phyloP scores from a whole-genome alignment of 495 filamentous ascomycete species.

The Neurospora sp. region DNA sequence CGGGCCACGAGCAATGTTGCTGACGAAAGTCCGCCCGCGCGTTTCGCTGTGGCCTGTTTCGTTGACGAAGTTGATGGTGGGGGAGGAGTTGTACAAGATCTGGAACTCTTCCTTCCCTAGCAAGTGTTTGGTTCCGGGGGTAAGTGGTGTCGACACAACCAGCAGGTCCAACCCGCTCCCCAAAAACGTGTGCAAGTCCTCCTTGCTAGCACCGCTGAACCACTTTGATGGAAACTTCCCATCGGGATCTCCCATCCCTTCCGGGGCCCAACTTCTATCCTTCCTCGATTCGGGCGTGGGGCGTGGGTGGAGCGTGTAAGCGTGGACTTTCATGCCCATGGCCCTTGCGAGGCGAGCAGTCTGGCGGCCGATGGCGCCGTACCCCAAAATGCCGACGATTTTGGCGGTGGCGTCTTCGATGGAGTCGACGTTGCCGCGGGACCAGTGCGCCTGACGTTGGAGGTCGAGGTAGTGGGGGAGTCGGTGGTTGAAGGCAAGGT shows the following conservation, averaged over 20 bases:
- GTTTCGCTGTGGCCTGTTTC: neutral
- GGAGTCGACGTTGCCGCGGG: slow-evolving; percentile 17
- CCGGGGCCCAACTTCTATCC: slow-evolving; percentile 60
- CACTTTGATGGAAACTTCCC: slow-evolving; percentile 64
- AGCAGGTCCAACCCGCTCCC: slow-evolving; percentile 61
- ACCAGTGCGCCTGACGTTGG: slow-evolving; percentile 42
- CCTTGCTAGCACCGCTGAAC: slow-evolving; percentile 57
- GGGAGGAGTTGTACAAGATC: slow-evolving; percentile 32
- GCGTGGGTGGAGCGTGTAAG: slow-evolving; percentile 68
- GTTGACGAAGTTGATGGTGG: neutral
- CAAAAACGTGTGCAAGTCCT: slow-evolving; percentile 56
- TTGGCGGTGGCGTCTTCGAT: slow-evolving; percentile 35
- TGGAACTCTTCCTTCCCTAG: slow-evolving; percentile 56
- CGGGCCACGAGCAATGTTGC: slow-evolving; percentile 64
- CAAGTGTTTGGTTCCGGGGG: slow-evolving; percentile 54
- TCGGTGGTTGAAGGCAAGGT: slow-evolving; percentile 37
- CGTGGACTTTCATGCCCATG: slow-evolving; percentile 72
- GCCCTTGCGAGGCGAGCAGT: slow-evolving; percentile 59
- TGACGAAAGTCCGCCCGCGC: slow-evolving; percentile 42
- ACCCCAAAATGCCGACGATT: slow-evolving; percentile 35
- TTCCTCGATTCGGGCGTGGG: slow-evolving; percentile 42
- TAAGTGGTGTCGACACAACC: slow-evolving; percentile 65
- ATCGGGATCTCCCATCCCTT: slow-evolving; percentile 67
- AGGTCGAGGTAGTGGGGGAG: slow-evolving; percentile 14
- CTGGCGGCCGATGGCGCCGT: slow-evolving; percentile 56